Conservation (phyloP, 2,329 filamentous ascomycete genomes). For the Pyrenophora teres region DNA sequence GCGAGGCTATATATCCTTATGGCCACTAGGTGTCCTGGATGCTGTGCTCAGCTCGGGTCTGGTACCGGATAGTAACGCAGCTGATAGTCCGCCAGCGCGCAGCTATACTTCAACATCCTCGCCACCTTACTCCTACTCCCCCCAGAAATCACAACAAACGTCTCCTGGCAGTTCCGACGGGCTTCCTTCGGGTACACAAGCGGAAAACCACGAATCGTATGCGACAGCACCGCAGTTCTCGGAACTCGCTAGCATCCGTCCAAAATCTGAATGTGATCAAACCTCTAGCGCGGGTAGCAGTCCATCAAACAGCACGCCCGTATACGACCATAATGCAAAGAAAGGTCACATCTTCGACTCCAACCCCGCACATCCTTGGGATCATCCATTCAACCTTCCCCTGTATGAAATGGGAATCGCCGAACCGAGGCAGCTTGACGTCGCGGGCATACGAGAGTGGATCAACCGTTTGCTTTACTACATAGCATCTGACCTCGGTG, state of each 20-base stretch:
- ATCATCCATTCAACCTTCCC: constrained; percentile 15
- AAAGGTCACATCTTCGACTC: constrained; percentile 28
- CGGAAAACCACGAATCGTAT: constrained; percentile 3
- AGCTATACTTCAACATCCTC: constrained; percentile 1
- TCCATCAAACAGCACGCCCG: neutral
- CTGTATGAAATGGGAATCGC: constrained; percentile 10
- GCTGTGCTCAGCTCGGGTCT: constrained; percentile 32
- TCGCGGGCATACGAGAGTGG: constrained; percentile 31
- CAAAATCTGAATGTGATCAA: constrained; percentile 1
- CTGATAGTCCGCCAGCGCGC: constrained; percentile 5
- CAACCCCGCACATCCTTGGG: constrained; percentile 26
- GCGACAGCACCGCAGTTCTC: constrained; percentile 7
- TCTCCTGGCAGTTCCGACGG: constrained; percentile 1
- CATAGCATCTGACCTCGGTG: constrained; percentile 28
- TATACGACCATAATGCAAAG: constrained; percentile 1
- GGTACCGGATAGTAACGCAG: constrained; percentile 25
- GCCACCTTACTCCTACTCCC: neutral
- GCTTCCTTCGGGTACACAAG: constrained; percentile 4
- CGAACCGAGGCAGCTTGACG: constrained; percentile 24
- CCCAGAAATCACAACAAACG: neutral
- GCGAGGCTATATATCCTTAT: constrained; percentile 35
- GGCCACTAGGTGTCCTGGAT: constrained; percentile 36
- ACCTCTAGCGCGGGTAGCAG: neutral
- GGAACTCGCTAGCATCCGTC: neutral
- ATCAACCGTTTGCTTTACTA: constrained; percentile 35